Conservation (phyloP, 768 basidiomycete genomes). For the Phanerochaete sordida region DNA sequence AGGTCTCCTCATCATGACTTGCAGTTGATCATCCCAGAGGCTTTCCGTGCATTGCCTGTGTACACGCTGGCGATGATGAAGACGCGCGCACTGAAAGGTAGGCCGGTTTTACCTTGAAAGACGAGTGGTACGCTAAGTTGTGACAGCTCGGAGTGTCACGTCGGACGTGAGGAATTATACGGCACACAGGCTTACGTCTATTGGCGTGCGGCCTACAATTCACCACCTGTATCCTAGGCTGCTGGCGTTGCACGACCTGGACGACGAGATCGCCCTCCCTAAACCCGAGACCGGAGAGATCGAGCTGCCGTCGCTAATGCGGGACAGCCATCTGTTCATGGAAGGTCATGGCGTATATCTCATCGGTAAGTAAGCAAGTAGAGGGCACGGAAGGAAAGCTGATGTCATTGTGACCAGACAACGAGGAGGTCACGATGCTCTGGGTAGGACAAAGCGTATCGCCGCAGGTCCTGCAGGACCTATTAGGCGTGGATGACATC, state of each 20-base stretch:
- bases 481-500: slow-evolving; percentile 84
- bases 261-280: slow-evolving; percentile 66
- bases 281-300: slow-evolving; percentile 55
- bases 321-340: slow-evolving; percentile 84
- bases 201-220: slow-evolving; percentile 66
- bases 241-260: slow-evolving; percentile 83
- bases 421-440: slow-evolving; percentile 81
- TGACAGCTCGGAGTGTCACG: slow-evolving; percentile 75
- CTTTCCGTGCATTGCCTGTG: slow-evolving; percentile 81
- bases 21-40: slow-evolving; percentile 92
- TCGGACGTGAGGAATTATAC: slow-evolving; percentile 93
- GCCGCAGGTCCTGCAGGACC: slow-evolving; percentile 75
- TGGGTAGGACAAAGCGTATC: slow-evolving; percentile 88
- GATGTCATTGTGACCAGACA: slow-evolving; percentile 50
- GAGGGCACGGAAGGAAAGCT: background rate
- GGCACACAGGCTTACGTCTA: slow-evolving; percentile 69
- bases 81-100: slow-evolving; percentile 91
- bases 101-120: slow-evolving; percentile 4
- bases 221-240: slow-evolving; percentile 85
- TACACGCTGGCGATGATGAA: slow-evolving; percentile 82
- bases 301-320: slow-evolving; percentile 72
- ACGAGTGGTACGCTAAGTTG: background rate
- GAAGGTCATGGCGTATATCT: slow-evolving; percentile 89
- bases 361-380: slow-evolving; percentile 55
- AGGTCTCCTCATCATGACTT: slow-evolving; percentile 6